phyloP scores from a whole-genome alignment of 1,284 basidiomycete genomes.

The Chalciporus piperatoides region DNA sequence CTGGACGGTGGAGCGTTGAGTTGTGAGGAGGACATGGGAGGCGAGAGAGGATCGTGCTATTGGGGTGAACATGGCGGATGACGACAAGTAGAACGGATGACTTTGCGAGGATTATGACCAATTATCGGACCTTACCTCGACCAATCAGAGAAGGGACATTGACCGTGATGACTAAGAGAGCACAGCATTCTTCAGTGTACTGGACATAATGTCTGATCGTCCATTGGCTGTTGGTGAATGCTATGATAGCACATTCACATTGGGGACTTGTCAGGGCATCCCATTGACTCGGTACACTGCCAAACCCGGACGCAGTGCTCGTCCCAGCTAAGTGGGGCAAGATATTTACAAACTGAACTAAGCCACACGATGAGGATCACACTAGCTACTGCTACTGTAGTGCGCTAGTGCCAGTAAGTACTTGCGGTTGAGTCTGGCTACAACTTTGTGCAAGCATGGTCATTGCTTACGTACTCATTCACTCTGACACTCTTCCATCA shows the following conservation, averaged over 20 bases:
- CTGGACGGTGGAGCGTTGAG: constrained; percentile 18
- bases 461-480: constrained; percentile 10
- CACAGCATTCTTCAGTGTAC: background rate
- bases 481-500: constrained; percentile 7
- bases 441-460: background rate
- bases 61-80: constrained; percentile 19
- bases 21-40: constrained; percentile 9
- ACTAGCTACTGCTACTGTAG: too few species aligned
- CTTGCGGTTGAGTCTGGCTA: too few species aligned
- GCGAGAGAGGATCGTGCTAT: constrained; percentile 18
- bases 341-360: too few species aligned
- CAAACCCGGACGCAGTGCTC: too few species aligned
- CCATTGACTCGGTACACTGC: too few species aligned
- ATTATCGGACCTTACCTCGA: background rate
- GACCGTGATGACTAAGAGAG: background rate
- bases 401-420: too few species aligned
- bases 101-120: background rate
- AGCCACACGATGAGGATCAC: too few species aligned
- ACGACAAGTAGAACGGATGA: too few species aligned
- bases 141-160: background rate
- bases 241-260: too few species aligned
- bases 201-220: background rate
- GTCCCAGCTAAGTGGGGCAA: too few species aligned
- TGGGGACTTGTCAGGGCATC: too few species aligned
- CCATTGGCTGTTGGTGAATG: too few species aligned